Evolutionary conservation across 2,329 filamentous ascomycete species (phyloP), one percentile per base, ranked within the genome.

Genomic region (Colletotrichum shisoi): DNA sequence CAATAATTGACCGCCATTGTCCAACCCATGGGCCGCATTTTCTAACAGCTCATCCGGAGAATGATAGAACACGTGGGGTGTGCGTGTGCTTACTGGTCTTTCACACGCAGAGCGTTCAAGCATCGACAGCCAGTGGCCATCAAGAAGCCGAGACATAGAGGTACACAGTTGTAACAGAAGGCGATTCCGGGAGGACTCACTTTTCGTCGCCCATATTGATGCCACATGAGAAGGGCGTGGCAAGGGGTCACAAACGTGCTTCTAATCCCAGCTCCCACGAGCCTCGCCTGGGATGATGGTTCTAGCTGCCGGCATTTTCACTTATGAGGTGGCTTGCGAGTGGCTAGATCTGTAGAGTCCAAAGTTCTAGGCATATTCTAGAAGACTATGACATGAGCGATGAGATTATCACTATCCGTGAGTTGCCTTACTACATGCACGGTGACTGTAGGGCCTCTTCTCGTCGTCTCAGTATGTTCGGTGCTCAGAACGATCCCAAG

Each of bases 1-100:
- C 59, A 71, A 71, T 73, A 69, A 70, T 71, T 72, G 69, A 53
- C 68, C 69, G 72, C 71, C 72, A 71, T 68, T 70, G 71, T 72
- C 65, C 70, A 65, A 73, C 70, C 65, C 34, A 37, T 53, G 51
- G 40, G 24, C 45, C 65, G 21, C 27, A 39, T 49, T 53, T 8
- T 39, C 19, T 21, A 39, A 49, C 44, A 31, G 48, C 42, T 12
- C 17, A 19, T 40, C 45, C 59, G 53, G 58, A 56, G 44, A 48
- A 52, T 63, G 64, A 58, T 8, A 49, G 24, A 49, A 57, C 69
- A 66, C 61, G 64, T 70, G 61, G 68, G 58, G 59, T 56, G 17
- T 65, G 54, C 69, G 61, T 70, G 63, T 70, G 63, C 27, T 44
- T 56, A 63, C 61, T 53, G 34, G 45, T 40, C 40, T 49, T 52